Evolutionary conservation across 2,329 filamentous ascomycete species (phyloP), one percentile per base, ranked within the genome.

Genomic region (Pleomassaria siparia): DNA sequence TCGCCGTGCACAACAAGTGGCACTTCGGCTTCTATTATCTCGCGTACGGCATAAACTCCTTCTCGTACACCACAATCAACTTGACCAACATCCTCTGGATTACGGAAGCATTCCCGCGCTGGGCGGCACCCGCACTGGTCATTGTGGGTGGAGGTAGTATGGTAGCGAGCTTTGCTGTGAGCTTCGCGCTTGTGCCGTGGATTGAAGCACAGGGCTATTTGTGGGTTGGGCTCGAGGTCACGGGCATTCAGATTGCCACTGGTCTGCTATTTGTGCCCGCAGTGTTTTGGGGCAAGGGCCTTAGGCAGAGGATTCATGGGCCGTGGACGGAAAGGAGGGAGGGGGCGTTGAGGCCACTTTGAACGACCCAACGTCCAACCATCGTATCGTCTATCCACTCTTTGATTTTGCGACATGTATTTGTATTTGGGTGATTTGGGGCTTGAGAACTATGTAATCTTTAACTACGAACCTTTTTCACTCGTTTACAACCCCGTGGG

Each of bases 221-320:
- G 58, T 25, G 64, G 45, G 50, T 69, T 36, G 54, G 67, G 39
- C 49, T 72, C 54, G 41, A 75, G 53, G 47, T 72, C 58, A 41
- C 66, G 60, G 36, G 67, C 33, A 46, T 74, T 53, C 51, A 76
- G 52, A 45, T 73, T 15, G 36, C 57, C 1, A 41, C 52, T 11
- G 64, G 64, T 2, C 24, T 65, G 4, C 47, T 67, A 3, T 54
- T 55, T 3, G 24, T 66, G 25, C 64, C 63, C 1, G 52, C 65
- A n/a, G 62, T 60, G 1, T 66, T 67, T 35, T 66, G 60, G 61
- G 64, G 63, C 0, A 67, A 66, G 48, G 57, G 47, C 16, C 49
- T 55, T 3, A 46, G 63, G 33, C 63, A 67, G 42, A 56, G 46
- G 5, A 64, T 67, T 43, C 53, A 60, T 29, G 62, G 62, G 3